phyloP scores from a whole-genome alignment of 139 green algal species.

The Pleodorina starrii region DNA sequence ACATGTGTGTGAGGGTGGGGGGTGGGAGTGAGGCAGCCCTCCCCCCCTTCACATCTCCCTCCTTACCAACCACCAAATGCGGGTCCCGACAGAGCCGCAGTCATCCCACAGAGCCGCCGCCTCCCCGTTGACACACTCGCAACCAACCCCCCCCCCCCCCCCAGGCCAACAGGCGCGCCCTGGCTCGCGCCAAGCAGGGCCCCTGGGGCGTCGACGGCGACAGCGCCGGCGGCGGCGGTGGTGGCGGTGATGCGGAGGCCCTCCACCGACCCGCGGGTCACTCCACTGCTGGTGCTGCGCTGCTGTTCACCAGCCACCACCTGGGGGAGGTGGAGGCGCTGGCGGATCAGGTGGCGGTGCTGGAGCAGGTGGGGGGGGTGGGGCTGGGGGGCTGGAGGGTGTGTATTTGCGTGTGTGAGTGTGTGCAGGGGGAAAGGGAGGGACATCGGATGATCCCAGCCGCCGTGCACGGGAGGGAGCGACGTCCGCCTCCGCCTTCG shows the following conservation, averaged over 20 bases:
- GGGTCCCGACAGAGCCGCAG: too few relatives aligned
- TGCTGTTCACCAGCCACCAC: slow-evolving; percentile 43
- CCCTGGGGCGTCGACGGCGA: background rate
- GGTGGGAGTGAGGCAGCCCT: too few relatives aligned
- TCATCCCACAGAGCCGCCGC: too few relatives aligned
- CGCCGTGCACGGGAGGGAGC: too few relatives aligned
- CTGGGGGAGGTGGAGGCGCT: slow-evolving; percentile 36
- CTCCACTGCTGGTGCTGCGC: background rate
- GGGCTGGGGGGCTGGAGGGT: background rate
- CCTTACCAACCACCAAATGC: too few relatives aligned
- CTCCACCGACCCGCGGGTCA: background rate
- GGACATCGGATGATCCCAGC: too few relatives aligned
- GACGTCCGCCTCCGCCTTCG: too few relatives aligned
- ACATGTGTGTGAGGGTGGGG: too few relatives aligned
- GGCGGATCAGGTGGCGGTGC: slow-evolving; percentile 28
- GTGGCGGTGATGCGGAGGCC: background rate
- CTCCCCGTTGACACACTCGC: too few relatives aligned
- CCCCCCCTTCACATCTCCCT: too few relatives aligned
- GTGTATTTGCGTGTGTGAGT: background rate
- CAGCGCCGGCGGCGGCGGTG: background rate
- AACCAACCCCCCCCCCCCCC: background rate
- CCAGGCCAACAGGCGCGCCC: slow-evolving; percentile 32
- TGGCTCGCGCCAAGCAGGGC: background rate
- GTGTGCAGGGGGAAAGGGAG: too few relatives aligned
- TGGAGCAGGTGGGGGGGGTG: background rate